Base-by-base conservation (phyloP, 2,329 filamentous ascomycete genomes). In the Exophiala viscosa region DNA sequence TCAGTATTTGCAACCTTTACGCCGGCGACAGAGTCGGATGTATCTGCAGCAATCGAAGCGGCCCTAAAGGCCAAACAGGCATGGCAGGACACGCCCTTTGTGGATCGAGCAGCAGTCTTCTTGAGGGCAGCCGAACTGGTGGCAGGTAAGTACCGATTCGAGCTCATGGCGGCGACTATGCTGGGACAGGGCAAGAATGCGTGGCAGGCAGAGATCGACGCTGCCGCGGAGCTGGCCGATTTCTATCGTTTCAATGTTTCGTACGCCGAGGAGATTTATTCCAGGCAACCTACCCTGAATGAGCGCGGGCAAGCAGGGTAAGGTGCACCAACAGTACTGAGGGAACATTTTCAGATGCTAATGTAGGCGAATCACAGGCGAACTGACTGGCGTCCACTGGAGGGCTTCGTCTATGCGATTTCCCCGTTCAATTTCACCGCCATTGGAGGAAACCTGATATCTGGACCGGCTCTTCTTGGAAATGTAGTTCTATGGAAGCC, bases 201-300 rank as follows among this genome's bases (percentile, higher is more conserved):
- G 41, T 97, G 90, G 90, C 92, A 99, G 73, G 92, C 93, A n/a
- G 92, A 99, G 79, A 97, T 97, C 60, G 92, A 97, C 71, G 82
- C 91, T 35, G 92, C 92, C 14, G 92, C 92, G 6, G 93, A 99
- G 78, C 75, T 95, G 63, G 86, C 83, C 63, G 92, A 99, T 70
- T 97, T 97, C 73, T 76, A 97, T 68, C 84, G 90, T 67, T 96
- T 96, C 77, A 93, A 93, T 67, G 92, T 96, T 48, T 84, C 91
- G 70, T 96, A 93, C 67, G 92, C 92, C 28, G 86, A 96, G 73
- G 88, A 96, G 68, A 76, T 96, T 50, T 96, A 96, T 69, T 81
- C 83, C 34, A 84, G 90, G 67, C 93, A 99, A 73, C 92, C 92
- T 11, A 80, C 78, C 47, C 89, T 93, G 75, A 84, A 97, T 73